A percentile compares a stretch with the other conserved stretches of the same genome.
Conservation (phyloP, 2,329 filamentous ascomycete genomes). For the Pestalotiopsis sp. region DNA sequence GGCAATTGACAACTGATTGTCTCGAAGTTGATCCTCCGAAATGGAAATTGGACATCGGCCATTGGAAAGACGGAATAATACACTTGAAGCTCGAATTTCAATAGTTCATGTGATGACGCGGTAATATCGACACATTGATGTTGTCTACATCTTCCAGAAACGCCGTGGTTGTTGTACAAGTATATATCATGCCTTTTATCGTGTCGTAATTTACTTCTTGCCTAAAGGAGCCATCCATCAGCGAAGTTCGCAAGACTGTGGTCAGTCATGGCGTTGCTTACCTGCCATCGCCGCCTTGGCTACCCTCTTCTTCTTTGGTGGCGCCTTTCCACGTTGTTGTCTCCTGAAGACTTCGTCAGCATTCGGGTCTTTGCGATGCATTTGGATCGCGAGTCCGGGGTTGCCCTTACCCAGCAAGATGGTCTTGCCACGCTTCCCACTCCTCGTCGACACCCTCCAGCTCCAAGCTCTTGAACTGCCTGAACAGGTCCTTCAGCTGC, state of each 20-base stretch:
- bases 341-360: slow-evolving; percentile 51
- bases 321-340: slow-evolving; percentile 81
- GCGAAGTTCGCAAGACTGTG: neutral
- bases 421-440: slow-evolving; percentile 79
- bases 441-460: slow-evolving; percentile 73
- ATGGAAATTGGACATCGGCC: neutral
- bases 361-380: slow-evolving; percentile 11
- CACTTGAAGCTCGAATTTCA: neutral
- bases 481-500: slow-evolving; percentile 67
- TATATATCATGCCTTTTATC: neutral
- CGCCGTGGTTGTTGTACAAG: slow-evolving; percentile 21
- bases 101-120: neutral
- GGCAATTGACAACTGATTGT: too few species aligned
- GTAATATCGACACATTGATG: slow-evolving; percentile 25
- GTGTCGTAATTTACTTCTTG: slow-evolving; percentile 13
- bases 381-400: neutral
- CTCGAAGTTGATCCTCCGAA: too few species aligned
- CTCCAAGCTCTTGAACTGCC: slow-evolving; percentile 72
- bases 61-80: neutral
- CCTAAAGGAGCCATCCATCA: neutral
- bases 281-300: slow-evolving; percentile 20
- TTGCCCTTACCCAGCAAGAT: slow-evolving; percentile 63
- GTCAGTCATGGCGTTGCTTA: neutral
- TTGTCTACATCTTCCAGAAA: slow-evolving; percentile 16
- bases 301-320: slow-evolving; percentile 84